A percentile compares a stretch with the other conserved stretches of the same genome.
Evolutionary conservation across 1,139 yeast genomes (phyloP).

Genomic region (Arxiozyma telluris): DNA sequence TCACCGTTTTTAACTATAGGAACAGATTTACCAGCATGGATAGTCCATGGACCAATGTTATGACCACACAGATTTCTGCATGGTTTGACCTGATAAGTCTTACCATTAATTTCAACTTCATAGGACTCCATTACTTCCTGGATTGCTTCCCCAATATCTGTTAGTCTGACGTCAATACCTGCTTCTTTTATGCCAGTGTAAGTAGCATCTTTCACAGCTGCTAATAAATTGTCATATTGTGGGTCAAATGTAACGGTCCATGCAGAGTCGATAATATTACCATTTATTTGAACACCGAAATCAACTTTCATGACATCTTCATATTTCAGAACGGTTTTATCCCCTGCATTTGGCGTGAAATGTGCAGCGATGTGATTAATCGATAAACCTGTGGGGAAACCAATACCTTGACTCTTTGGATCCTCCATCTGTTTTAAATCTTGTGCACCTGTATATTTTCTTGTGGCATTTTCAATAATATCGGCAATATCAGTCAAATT

Average conservation of each 20-base stretch:
- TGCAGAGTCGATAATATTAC: conserved; percentile 92
- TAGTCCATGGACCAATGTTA: conserved; percentile 70
- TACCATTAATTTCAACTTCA: conserved; percentile 85
- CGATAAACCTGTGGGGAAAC: conserved; percentile 95
- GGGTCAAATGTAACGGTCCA: conserved; percentile 85
- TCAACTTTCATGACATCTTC: conserved; percentile 97
- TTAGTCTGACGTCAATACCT: conserved; percentile 90
- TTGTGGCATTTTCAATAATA: conserved; percentile 73
- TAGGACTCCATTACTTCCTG: conserved; percentile 97
- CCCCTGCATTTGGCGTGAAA: conserved; percentile 95
- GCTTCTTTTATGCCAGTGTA: conserved; percentile 87
- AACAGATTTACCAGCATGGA: conserved; percentile 92
- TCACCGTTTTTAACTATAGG: conserved; percentile 94
- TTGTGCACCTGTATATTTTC: conserved; percentile 62
- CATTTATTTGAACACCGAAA: conserved; percentile 94
- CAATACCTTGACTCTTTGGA: conserved; percentile 63
- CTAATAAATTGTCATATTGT: conserved; percentile 67
- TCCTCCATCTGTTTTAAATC: conserved; percentile 30
- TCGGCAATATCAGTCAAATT: conserved; percentile 83
- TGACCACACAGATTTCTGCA: conserved; percentile 93
- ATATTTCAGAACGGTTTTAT: conserved; percentile 64
- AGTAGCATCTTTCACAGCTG: conserved; percentile 88
- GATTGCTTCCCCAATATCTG: conserved; percentile 91
- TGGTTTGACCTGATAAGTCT: conserved; percentile 74
- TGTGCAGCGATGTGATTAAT: conserved; percentile 95